Percentiles rank a stretch among this genome's conserved stretches.
phyloP scores from a whole-genome alignment of 371 early-diverging fungal genomes.

The Apophysomyces trapeziformis region DNA sequence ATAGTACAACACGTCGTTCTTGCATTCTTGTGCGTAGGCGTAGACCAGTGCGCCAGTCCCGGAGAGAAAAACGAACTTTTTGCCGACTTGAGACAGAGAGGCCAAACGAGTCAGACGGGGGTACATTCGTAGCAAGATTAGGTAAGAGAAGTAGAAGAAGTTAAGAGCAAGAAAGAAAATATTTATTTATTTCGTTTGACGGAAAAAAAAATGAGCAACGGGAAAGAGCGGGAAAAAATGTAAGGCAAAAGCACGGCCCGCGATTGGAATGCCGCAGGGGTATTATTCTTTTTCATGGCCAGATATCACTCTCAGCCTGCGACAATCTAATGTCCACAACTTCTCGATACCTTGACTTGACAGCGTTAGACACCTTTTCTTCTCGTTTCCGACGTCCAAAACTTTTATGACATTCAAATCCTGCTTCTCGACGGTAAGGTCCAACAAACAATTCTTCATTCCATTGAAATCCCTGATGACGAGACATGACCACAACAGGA shows the following conservation, averaged over 20 bases:
- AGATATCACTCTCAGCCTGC: conserved; percentile 21
- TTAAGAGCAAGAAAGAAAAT: background rate
- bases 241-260: background rate
- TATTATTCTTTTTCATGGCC: conserved; percentile 9
- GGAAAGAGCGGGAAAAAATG: conserved; percentile 7
- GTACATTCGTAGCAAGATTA: conserved; percentile 12
- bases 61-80: conserved; percentile 19
- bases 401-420: conserved; percentile 22
- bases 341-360: conserved; percentile 15
- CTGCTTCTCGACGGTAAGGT: conserved; percentile 16
- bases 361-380: conserved; percentile 8
- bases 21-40: conserved; percentile 49
- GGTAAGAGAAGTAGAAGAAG: background rate
- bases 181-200: background rate
- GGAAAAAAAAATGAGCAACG: conserved; percentile 2
- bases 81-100: conserved; percentile 25
- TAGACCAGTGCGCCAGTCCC: conserved; percentile 26
- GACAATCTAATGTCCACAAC: conserved; percentile 20
- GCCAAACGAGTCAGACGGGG: conserved; percentile 32
- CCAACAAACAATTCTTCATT: conserved; percentile 29
- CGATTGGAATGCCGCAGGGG: no score
- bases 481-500: conserved; percentile 27
- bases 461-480: conserved; percentile 34
- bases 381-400: conserved; percentile 19
- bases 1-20: conserved; percentile 50